phyloP scores from a whole-genome alignment of 441 rosid species.

The Aquilaria agallochum region DNA sequence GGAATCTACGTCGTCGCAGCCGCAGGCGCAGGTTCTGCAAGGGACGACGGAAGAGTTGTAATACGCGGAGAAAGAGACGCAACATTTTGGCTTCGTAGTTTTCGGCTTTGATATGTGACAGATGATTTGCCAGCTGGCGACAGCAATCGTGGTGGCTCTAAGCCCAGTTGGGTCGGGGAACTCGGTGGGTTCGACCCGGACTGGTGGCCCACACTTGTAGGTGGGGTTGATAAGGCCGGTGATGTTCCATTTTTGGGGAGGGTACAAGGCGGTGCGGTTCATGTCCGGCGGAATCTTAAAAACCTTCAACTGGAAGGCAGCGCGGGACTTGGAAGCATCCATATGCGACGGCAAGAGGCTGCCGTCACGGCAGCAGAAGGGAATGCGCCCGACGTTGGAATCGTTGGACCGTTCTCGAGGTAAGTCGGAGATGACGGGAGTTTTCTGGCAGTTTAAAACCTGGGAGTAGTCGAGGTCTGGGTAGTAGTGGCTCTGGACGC shows the following conservation, averaged over 20 bases:
- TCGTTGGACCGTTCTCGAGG: conserved; percentile 54
- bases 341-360: conserved; percentile 55
- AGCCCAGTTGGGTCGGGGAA: conserved; percentile 81
- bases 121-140: conserved; percentile 74
- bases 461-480: conserved; percentile 63
- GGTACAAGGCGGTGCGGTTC: conserved; percentile 61
- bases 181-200: conserved; percentile 56
- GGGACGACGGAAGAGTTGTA: conserved; percentile 78
- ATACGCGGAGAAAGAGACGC: conserved; percentile 89
- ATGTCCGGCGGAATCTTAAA: conserved; percentile 72
- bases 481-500: conserved; percentile 54
- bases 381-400: conserved; percentile 47
- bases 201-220: conserved; percentile 67
- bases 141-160: conserved; percentile 38
- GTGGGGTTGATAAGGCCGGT: conserved; percentile 56
- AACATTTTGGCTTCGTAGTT: conserved; percentile 48
- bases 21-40: conserved; percentile 88
- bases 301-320: conserved; percentile 71
- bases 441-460: conserved; percentile 60
- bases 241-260: conserved; percentile 73
- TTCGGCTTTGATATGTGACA: conserved; percentile 77
- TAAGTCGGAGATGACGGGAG: conserved; percentile 62
- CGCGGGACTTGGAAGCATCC: conserved; percentile 51
- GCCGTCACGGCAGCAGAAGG: conserved; percentile 77
- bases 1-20: conserved; percentile 43